Evolutionary conservation across 768 basidiomycete species (phyloP), one percentile per base, ranked within the genome.

Genomic region (Gloeopeniophorella convolvens): DNA sequence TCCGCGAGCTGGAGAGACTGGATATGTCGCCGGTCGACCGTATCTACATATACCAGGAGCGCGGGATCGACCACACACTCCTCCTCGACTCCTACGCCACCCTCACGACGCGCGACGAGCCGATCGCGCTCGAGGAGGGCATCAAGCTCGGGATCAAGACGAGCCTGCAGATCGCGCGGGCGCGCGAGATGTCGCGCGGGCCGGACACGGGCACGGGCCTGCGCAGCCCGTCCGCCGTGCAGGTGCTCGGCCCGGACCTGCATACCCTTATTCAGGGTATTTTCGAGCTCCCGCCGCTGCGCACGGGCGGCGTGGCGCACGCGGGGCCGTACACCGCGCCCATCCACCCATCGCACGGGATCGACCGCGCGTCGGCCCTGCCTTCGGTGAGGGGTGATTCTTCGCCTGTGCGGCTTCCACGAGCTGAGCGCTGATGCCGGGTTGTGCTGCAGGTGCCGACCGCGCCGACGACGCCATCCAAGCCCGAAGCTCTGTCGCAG

Each of bases 71-170:
- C 48, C 59, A 62, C 6, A 61, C 65, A 2, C 62, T 79, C 9
- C 68, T 85, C 10, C 59, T 82, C 3, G 72, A 74, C 0, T 68
- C 75, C 0, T 87, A 84, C 42, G 69, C 72, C n/a, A 60, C 66
- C 0, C 67, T 88, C 0, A 80, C 77, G 36, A 66, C 66, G 9
- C 76, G 80, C 1, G 65, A 70, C 0, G 72, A 71, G 2, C 72
- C 82, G 0, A 68, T 82, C 5, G 70, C 66, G 1, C 60, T 76
- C 1, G 70, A 70, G 5, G 88, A 88, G 49, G 80, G 76, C 24
- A 59, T 65, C 3, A 66, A 69, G 30, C 65, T 89, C 13, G 80
- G 80, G 26, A 61, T 80, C 56, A 75, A 80, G n/a, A 80, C 79
- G 0, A 67, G 77, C 0, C 60, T 83, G 3, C 72, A 65, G 27